Conservation (phyloP, 768 basidiomycete genomes). For the Hortiboletus campestris region DNA sequence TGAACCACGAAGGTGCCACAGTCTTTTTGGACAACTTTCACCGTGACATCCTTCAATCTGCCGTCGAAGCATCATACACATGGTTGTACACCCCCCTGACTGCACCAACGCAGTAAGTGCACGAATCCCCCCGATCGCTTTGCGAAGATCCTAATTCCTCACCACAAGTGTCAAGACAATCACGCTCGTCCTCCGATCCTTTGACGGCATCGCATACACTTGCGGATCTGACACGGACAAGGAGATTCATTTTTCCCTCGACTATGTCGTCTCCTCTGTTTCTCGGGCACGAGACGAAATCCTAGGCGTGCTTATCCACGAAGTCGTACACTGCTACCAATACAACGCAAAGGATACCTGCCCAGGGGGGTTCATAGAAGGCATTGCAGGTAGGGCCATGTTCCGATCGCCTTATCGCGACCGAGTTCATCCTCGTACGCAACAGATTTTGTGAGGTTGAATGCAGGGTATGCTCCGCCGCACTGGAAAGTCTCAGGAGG, state of each 20-base stretch:
- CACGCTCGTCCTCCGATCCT: constrained; percentile 57
- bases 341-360: constrained; percentile 58
- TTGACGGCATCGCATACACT: constrained; percentile 73
- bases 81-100: constrained; percentile 44
- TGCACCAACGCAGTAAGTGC: constrained; percentile 48
- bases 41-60: constrained; percentile 35
- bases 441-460: constrained; percentile 69
- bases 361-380: constrained; percentile 74
- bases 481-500: constrained; percentile 59
- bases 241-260: constrained; percentile 71
- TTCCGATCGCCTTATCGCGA: not conserved
- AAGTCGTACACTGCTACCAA: constrained; percentile 80
- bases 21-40: constrained; percentile 56
- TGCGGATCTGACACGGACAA: constrained; percentile 56
- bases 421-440: not conserved
- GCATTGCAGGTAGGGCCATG: constrained; percentile 64
- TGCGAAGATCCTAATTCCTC: constrained; percentile 6
- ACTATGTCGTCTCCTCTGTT: constrained; percentile 51
- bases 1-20: constrained; percentile 54
- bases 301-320: constrained; percentile 67
- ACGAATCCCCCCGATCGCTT: not conserved
- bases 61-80: constrained; percentile 39
- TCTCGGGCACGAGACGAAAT: constrained; percentile 58
- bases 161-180: constrained; percentile 49
- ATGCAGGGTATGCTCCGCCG: constrained; percentile 57